These are phyloP conservation scores for Tylopilus subfusipes DNA, from an alignment of 768 basidiomycete genomes.

Conservation along the genomic window DNA sequence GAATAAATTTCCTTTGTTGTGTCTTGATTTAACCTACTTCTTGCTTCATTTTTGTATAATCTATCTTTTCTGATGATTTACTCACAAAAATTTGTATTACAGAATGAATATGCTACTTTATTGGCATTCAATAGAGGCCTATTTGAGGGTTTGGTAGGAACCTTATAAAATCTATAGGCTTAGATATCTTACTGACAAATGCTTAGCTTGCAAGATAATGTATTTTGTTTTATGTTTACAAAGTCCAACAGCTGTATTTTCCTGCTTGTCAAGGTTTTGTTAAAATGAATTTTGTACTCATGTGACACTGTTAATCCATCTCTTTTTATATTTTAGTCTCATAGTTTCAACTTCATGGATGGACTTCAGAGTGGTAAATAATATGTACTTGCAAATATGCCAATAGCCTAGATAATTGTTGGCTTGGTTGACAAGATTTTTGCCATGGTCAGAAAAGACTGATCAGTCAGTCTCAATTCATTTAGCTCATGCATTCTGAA, in stretches of 20 bases:
- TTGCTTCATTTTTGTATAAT: neutral
- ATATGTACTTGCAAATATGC: too few relatives aligned
- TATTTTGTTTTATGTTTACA: neutral
- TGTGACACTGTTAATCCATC: too few relatives aligned
- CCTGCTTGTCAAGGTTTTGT: too few relatives aligned
- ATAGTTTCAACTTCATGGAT: too few relatives aligned
- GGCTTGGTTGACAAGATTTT: too few relatives aligned
- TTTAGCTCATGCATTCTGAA: too few relatives aligned
- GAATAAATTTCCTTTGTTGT: neutral
- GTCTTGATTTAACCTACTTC: neutral
- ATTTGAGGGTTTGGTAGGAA: constrained; percentile 16
- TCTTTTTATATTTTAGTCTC: too few relatives aligned
- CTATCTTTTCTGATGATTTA: neutral
- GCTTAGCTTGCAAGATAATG: neutral
- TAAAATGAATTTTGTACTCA: too few relatives aligned
- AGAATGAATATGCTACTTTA: constrained; percentile 22
- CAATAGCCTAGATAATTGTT: too few relatives aligned
- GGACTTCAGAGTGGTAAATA: too few relatives aligned
- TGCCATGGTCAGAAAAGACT: too few relatives aligned
- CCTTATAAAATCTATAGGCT: neutral
- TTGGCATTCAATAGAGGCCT: constrained; percentile 6
- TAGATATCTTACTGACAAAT: neutral
- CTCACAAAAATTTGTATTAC: constrained; percentile 1
- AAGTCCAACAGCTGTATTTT: neutral
- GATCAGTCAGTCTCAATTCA: too few relatives aligned